phyloP scores from a whole-genome alignment of 176 grass and related monocot species.

The Saccharum spontaneum region DNA sequence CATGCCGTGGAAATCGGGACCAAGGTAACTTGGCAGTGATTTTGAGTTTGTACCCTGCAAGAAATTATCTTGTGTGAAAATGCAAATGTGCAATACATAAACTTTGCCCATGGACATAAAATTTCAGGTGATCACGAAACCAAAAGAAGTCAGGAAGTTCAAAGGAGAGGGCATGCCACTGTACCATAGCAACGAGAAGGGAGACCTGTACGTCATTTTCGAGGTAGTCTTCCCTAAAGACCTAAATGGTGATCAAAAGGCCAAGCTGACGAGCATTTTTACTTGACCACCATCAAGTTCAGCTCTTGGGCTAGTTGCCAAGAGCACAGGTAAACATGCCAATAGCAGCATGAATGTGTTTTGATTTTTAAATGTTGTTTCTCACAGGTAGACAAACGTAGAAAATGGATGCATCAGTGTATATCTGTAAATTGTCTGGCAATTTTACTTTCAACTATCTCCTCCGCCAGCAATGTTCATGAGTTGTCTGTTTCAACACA shows the following conservation, averaged over 20 bases:
- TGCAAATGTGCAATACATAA: not conserved
- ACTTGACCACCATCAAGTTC: not conserved
- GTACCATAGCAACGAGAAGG: conserved; percentile 52
- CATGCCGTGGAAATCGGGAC: conserved; percentile 56
- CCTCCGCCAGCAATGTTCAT: not conserved
- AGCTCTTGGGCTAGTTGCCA: not conserved
- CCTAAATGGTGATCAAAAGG: conserved; percentile 57
- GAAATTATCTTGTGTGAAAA: not conserved
- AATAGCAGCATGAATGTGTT: not conserved
- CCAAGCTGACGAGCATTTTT: conserved; percentile 54
- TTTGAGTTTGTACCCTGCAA: not conserved
- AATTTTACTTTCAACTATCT: not conserved
- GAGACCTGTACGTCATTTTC: conserved; percentile 47
- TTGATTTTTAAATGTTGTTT: not conserved
- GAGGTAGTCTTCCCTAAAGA: conserved; percentile 53
- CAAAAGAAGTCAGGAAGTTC: conserved; percentile 45
- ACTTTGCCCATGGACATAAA: not conserved
- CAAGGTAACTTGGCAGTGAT: conserved; percentile 26
- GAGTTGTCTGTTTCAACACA: not conserved
- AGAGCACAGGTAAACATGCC: not conserved
- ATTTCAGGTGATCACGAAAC: conserved; percentile 54
- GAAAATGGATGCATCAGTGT: not conserved
- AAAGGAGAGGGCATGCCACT: conserved; percentile 48
- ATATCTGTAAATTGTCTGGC: not conserved
- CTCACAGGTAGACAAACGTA: not conserved